Evolutionary conservation across 108 stramenopile genomes (phyloP), one percentile per base, ranked within the genome.

Genomic region (Skeletonema marinoi): DNA sequence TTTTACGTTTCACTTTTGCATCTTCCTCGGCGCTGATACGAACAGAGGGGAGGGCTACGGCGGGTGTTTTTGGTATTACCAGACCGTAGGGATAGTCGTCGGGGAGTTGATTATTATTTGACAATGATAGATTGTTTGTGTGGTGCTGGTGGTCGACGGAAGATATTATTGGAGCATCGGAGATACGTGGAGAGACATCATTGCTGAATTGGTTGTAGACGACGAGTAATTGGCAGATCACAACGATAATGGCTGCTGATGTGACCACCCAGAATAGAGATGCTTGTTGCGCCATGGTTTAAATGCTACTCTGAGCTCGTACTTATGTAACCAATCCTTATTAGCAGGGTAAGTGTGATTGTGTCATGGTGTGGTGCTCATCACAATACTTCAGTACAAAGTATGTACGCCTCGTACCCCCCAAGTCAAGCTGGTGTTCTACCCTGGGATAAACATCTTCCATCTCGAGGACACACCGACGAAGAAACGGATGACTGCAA

Each of bases 1-100:
- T 36, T 13, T 72, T 63, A 4, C 86, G 76, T 5, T 79, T 36
- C 39, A 73, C 51, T 39, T 66, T 50, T 70, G 63, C 31, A 33
- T 65, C 63, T 35, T 82, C 77, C n/a, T 71, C 71, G 21, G 71
- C 71, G 2, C 60, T 31, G n/a, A 68, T 70, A 5, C 79, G 78
- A 25, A 84, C 71, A 32, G 78, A 80, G 14, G 83, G 83, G 30
- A 84, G 33, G 17, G 66, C 73, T 17, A 29, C 70, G 4, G 78
- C 74, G 9, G 54, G 17, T 56, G 54, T 29, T 25, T 56, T 56
- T 1, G 54, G 54, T 25, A 56, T 56, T 56, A n/a, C n/a, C 0
- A 56, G 54, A 10, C 54, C 54, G 25, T 56, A 56, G 3, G 54
- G 54, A 25, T 56, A 56, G 17, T 56, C 25, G 2, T 56, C 54